These are phyloP conservation scores for Arthrobotrys conoides DNA, from an alignment of 2,329 filamentous ascomycete genomes.

Conservation along the genomic window DNA sequence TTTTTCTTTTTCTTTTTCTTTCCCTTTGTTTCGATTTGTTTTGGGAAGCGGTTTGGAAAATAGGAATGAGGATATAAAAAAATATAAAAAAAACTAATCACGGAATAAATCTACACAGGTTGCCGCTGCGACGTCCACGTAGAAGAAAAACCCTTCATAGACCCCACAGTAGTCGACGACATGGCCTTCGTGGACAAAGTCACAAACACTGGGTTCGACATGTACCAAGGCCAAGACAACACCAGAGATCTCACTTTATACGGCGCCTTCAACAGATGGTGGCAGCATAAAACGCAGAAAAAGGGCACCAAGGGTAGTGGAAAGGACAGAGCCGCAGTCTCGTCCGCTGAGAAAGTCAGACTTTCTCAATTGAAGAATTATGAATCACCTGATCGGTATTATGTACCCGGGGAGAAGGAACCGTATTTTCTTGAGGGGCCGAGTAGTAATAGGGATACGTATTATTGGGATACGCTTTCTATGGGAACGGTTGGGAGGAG, in stretches of 20 bases:
- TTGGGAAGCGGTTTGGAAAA: no score
- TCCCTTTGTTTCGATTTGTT: no score
- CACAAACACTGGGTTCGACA: neutral
- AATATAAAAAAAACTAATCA: neutral
- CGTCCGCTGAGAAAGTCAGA: neutral
- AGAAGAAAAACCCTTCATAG: neutral
- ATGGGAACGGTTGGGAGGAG: neutral
- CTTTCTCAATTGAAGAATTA: neutral
- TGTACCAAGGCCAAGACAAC: neutral
- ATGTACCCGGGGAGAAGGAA: neutral
- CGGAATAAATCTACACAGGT: neutral
- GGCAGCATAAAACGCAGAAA: neutral
- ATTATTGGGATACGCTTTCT: neutral
- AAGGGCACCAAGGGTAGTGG: neutral
- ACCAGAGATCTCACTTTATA: neutral
- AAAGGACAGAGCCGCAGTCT: no score
- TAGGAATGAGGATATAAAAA: no score
- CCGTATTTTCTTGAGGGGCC: neutral
- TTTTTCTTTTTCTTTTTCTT: neutral
- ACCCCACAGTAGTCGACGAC: conserved; percentile 2
- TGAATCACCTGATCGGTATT: neutral
- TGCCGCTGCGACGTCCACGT: neutral
- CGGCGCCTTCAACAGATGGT: conserved; percentile 1
- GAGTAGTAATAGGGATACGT: neutral
- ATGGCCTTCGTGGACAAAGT: neutral